Evolutionary conservation across 805 yeast genomes (phyloP).

Genomic region (Saccharomycopsis fodiens): DNA sequence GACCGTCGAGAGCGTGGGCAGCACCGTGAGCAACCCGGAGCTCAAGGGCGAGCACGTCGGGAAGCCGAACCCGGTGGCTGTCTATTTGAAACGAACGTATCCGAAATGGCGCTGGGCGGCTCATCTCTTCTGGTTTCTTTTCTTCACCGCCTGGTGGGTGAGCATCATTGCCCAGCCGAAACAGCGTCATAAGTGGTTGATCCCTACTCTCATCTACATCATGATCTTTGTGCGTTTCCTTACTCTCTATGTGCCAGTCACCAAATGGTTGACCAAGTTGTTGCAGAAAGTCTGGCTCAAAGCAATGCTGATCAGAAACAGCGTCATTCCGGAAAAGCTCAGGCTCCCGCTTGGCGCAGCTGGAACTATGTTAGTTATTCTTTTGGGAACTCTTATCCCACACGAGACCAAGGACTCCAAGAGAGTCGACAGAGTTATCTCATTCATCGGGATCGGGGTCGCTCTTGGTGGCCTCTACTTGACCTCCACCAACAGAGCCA

Average conservation of each 20-base stretch:
- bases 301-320: conserved; percentile 25
- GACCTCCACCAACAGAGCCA: conserved; percentile 38
- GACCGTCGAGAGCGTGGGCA: neutral
- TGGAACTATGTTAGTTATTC: conserved; percentile 38
- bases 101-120: conserved; percentile 23
- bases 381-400: conserved; percentile 49
- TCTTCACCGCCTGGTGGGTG: conserved; percentile 53
- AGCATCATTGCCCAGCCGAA: conserved; percentile 43
- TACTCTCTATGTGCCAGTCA: conserved; percentile 39
- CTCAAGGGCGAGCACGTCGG: neutral
- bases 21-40: neutral
- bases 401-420: conserved; percentile 38
- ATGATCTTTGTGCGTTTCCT: conserved; percentile 43
- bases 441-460: conserved; percentile 48
- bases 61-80: neutral
- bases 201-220: conserved; percentile 48
- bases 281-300: conserved; percentile 8
- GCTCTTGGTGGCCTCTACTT: conserved; percentile 36
- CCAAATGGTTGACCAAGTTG: conserved; percentile 7
- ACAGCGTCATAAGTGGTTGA: conserved; percentile 46
- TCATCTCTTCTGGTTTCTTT: conserved; percentile 27
- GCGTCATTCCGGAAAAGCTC: conserved; percentile 34
- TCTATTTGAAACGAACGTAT: conserved; percentile 7
- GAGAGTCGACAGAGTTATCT: conserved; percentile 46
- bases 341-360: conserved; percentile 39